Evolutionary conservation across 31 red algal species (phyloP).

Genomic region (Asparagopsis taxiformis): DNA sequence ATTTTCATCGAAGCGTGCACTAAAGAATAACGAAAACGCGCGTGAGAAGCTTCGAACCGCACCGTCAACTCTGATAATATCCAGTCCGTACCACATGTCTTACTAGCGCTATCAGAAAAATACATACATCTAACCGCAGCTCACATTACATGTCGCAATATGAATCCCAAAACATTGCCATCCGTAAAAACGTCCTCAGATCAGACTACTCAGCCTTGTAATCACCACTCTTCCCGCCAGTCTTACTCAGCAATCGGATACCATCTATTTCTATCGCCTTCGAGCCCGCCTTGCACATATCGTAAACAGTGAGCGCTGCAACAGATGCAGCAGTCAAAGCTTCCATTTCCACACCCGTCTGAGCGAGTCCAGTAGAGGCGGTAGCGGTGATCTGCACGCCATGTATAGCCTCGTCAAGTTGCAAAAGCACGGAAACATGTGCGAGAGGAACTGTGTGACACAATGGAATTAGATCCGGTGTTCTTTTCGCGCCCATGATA

Average conservation of each 20-base stretch:
- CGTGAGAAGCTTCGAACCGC: too few species aligned
- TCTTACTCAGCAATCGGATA: constrained; percentile 64
- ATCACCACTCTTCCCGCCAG: constrained; percentile 66
- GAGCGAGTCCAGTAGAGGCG: constrained; percentile 32
- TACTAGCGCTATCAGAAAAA: too few species aligned
- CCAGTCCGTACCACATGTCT: too few species aligned
- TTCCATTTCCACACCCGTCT: constrained; percentile 94
- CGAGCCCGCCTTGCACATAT: constrained; percentile 93
- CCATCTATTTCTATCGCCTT: constrained; percentile 67
- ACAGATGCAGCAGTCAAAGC: constrained; percentile 78
- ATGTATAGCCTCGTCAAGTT: constrained; percentile 4
- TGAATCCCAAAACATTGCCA: too few species aligned
- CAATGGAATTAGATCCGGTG: constrained; percentile 81
- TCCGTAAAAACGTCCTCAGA: too few species aligned
- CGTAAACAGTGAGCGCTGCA: constrained; percentile 93
- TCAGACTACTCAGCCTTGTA: constrained; percentile 15
- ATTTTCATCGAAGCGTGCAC: too few species aligned
- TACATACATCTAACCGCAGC: too few species aligned
- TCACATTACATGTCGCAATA: too few species aligned
- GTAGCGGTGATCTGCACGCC: constrained; percentile 33
- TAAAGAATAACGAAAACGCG: too few species aligned
- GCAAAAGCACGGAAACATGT: constrained; percentile 60
- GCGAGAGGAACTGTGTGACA: constrained; percentile 82
- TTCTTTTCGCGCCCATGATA: constrained; percentile 90
- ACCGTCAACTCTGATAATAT: too few species aligned